Evolutionary conservation across 1,139 yeast species (phyloP).

Genomic region (Hemisphaericaspora lyxosophila): DNA sequence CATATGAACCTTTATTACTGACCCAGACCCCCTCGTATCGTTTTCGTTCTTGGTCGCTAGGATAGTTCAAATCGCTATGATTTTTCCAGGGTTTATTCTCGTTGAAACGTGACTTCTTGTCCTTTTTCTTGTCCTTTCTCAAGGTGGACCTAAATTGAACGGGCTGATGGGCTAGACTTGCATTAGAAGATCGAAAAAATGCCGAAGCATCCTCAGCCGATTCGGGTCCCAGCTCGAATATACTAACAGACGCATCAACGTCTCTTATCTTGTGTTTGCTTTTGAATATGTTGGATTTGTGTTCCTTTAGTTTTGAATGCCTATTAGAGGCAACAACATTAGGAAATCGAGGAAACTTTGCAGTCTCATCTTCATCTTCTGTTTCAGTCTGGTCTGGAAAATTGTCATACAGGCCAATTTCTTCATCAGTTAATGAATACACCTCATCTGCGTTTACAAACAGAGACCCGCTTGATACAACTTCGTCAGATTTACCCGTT

Average conservation of each 20-base stretch:
- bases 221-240: constrained; percentile 17
- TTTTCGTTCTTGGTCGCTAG: constrained; percentile 74
- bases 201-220: constrained; percentile 12
- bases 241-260: constrained; percentile 16
- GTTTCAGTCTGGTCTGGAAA: constrained; percentile 6
- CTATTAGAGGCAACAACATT: constrained; percentile 15
- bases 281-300: constrained; percentile 15
- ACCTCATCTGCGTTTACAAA: constrained; percentile 7
- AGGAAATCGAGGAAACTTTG: constrained; percentile 30
- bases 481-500: constrained; percentile 3
- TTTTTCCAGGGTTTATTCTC: constrained; percentile 97
- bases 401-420: constrained; percentile 7
- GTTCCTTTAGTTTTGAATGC: constrained; percentile 6
- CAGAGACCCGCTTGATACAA: constrained; percentile 18
- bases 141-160: constrained; percentile 64
- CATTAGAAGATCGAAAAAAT: constrained; percentile 16
- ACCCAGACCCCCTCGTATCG: constrained; percentile 95
- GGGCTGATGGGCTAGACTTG: constrained; percentile 20
- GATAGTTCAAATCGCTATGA: constrained; percentile 59
- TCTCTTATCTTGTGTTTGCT: constrained; percentile 19
- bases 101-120: constrained; percentile 57
- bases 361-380: constrained; percentile 2
- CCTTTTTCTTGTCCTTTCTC: constrained; percentile 55
- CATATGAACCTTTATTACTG: constrained; percentile 70
- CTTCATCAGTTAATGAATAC: constrained; percentile 15